phyloP scores from a whole-genome alignment of 2,329 filamentous ascomycete genomes.

The Trichoderma polysporum region DNA sequence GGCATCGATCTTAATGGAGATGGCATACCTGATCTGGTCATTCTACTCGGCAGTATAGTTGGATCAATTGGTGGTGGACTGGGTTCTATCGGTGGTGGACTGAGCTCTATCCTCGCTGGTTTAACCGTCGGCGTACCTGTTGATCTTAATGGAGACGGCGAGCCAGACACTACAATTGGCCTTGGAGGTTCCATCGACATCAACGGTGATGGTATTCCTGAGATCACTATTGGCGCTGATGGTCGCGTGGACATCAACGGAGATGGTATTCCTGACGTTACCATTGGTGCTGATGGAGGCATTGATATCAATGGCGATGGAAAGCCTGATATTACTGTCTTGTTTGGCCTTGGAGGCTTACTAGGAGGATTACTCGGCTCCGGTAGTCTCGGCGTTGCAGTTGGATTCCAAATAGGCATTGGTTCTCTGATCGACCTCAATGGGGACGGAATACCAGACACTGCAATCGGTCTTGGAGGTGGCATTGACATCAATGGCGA shows the following conservation, averaged over 20 bases:
- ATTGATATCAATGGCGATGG: background rate
- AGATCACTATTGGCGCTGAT: background rate
- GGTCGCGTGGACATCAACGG: background rate
- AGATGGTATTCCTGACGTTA: background rate
- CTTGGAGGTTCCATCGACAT: background rate
- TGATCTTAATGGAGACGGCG: conserved; percentile 8
- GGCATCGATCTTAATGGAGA: conserved; percentile 7
- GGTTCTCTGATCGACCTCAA: background rate
- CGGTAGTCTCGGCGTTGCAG: background rate
- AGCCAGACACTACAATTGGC: background rate
- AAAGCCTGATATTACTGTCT: background rate
- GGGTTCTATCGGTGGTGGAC: background rate
- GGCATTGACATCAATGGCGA: background rate
- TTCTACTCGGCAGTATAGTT: background rate
- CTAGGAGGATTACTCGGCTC: background rate
- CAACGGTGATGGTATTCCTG: background rate
- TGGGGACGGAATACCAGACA: background rate
- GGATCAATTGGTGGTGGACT: background rate
- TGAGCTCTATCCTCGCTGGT: background rate
- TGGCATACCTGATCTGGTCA: background rate
- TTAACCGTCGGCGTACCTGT: background rate
- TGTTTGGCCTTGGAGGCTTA: background rate
- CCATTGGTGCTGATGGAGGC: background rate
- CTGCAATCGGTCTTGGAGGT: background rate
- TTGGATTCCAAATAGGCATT: background rate